These are phyloP conservation scores for Marasmius sp. DNA, from an alignment of 1,284 basidiomycete genomes.

Conservation along the genomic window DNA sequence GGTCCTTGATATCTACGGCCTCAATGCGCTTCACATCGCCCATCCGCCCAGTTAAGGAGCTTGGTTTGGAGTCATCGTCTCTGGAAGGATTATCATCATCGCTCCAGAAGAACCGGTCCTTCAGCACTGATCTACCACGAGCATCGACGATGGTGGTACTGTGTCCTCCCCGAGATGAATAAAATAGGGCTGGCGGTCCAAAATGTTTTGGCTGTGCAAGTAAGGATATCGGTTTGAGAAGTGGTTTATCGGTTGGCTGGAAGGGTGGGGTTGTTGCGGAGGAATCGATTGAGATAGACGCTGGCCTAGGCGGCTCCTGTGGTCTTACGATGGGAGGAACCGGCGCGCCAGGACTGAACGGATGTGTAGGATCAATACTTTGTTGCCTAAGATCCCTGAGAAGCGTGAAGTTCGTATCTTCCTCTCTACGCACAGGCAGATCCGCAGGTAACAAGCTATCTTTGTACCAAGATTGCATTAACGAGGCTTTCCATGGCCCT, in stretches of 20 bases:
- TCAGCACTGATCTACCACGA: conserved; percentile 77
- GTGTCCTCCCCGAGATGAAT: conserved; percentile 80
- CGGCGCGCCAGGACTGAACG: conserved; percentile 46
- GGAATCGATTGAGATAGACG: conserved; percentile 28
- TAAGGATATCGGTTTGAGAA: conserved; percentile 76
- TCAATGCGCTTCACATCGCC: conserved; percentile 80
- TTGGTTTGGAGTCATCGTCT: conserved; percentile 43
- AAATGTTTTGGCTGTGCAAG: conserved; percentile 80
- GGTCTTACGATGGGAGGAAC: background rate
- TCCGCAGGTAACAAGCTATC: conserved; percentile 78
- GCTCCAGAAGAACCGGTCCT: conserved; percentile 77
- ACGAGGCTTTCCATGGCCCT: conserved; percentile 83
- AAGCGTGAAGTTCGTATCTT: conserved; percentile 63
- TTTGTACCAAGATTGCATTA: conserved; percentile 85
- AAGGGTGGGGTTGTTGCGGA: conserved; percentile 12
- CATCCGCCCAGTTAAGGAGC: conserved; percentile 41
- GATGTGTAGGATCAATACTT: conserved; percentile 73
- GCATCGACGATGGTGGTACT: conserved; percentile 84
- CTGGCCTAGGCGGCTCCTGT: conserved; percentile 35
- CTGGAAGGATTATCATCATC: conserved; percentile 44
- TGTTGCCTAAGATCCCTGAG: conserved; percentile 74
- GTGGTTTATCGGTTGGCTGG: conserved; percentile 48
- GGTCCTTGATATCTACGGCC: conserved; percentile 70
- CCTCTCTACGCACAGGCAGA: conserved; percentile 74
- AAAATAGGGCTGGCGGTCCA: conserved; percentile 85